phyloP scores from a whole-genome alignment of 2,329 filamentous ascomycete genomes.

The Raffaelea deltoideospora region DNA sequence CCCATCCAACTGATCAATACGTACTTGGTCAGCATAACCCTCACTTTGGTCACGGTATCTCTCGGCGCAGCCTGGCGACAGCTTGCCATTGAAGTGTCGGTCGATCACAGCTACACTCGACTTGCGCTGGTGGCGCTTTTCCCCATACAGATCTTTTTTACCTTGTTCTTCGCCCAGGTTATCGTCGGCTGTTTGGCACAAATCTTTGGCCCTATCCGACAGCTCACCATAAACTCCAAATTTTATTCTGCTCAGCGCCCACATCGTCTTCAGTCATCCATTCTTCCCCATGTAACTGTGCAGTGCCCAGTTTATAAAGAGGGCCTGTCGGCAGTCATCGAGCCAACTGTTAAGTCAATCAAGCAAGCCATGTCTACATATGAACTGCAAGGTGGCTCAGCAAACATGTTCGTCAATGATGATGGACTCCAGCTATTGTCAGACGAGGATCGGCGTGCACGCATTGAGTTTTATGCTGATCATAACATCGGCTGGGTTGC shows the following conservation, averaged over 20 bases:
- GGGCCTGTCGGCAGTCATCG: conserved; percentile 58
- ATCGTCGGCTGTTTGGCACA: conserved; percentile 63
- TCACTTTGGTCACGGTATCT: conserved; percentile 48
- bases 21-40: conserved; percentile 49
- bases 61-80: conserved; percentile 56
- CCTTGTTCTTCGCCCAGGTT: conserved; percentile 67
- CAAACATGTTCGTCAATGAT: conserved; percentile 64
- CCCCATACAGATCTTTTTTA: conserved; percentile 66
- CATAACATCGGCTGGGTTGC: conserved; percentile 57
- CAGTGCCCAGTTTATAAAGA: conserved; percentile 87
- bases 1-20: conserved; percentile 57
- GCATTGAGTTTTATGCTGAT: conserved; percentile 54
- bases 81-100: conserved; percentile 51
- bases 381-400: conserved; percentile 62
- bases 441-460: conserved; percentile 44
- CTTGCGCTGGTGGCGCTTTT: conserved; percentile 50
- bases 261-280: conserved; percentile 37
- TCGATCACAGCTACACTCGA: conserved; percentile 47
- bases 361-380: conserved; percentile 66
- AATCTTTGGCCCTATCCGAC: conserved; percentile 58
- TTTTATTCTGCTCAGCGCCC: conserved; percentile 66
- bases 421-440: conserved; percentile 55
- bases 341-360: conserved; percentile 61
- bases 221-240: conserved; percentile 62
- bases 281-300: conserved; percentile 61